Evolutionary conservation across 306 rosid genomes (phyloP), one percentile per base, ranked within the genome.

Genomic region (Erythrophleum fordii): DNA sequence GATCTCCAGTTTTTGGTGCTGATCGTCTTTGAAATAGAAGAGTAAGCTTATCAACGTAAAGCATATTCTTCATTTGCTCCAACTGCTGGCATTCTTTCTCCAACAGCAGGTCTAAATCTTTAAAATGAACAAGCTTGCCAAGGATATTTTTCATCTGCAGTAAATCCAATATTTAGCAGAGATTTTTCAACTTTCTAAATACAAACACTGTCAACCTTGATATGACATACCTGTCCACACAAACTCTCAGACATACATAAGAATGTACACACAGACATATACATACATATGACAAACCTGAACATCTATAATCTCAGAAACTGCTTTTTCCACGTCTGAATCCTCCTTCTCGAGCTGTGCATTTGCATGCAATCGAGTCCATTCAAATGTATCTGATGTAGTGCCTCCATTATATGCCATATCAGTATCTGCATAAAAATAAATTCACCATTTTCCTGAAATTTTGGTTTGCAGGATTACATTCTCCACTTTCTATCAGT

Each of bases 81-180:
- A 95, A 34, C 76, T 93, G 92, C 70, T 81, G 88, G 80, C 88
- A 10, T 82, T 90, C 93, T 85, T 89, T 95, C 86, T 95, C 98
- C 84, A 82, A 82, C 87, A 75, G 88, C 89, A 90, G 81, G 87
- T 95, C 98, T 29, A 87, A 46, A 39, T 85, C 90, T 87, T 93
- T 93, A 72, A 93, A 88, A 17, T 31, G 84, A 73, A 51, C 80
- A 77, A 91, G 86, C 84, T 86, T 91, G 79, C 89, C 90, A 80
- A 77, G 94, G 46, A 93, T 89, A 76, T 83, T 91, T 83, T 91
- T 90, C 94, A 93, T 89, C 94, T 89, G 84, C 81, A 82, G 28
- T 83, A 69, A 71, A 81, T 52, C 60, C 51, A 70, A 35, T 8
- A 64, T 69, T 90, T 60, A 91, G 81, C 66, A 46, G 34, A 75